Percentiles rank a stretch among this genome's conserved stretches.
These are phyloP conservation scores for Lanmaoa pseudosensibilis DNA, from an alignment of 768 basidiomycete species.

Conservation along the genomic window DNA sequence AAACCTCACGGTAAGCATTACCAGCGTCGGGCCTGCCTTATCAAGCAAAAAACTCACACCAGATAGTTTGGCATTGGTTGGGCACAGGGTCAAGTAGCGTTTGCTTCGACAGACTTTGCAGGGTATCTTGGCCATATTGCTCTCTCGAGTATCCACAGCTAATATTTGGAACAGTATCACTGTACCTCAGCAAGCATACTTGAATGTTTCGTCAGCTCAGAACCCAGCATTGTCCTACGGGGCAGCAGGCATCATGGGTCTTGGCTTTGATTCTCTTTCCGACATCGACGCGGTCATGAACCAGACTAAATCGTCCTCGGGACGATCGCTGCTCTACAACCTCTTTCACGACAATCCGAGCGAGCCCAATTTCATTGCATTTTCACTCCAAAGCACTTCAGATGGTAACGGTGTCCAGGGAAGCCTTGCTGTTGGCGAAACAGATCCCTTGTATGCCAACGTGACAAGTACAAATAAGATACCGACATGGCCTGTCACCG, in stretches of 20 bases:
- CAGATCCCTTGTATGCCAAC: conserved; percentile 58
- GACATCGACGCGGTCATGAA: conserved; percentile 64
- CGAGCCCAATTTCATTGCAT: conserved; percentile 80
- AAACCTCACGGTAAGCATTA: conserved; percentile 58
- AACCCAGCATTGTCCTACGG: conserved; percentile 77
- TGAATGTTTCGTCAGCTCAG: conserved; percentile 60
- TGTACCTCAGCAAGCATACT: conserved; percentile 67
- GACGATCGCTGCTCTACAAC: conserved; percentile 74
- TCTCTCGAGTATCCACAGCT: conserved; percentile 3
- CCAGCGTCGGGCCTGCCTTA: background rate
- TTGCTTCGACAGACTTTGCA: conserved; percentile 65
- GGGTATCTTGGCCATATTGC: conserved; percentile 45
- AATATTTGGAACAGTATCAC: conserved; percentile 46
- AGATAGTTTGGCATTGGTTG: conserved; percentile 78
- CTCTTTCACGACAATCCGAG: conserved; percentile 65
- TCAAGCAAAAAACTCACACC: background rate
- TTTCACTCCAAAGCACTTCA: conserved; percentile 64
- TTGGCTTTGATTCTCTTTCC: conserved; percentile 79
- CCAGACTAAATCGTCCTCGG: conserved; percentile 53
- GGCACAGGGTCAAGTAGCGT: conserved; percentile 65
- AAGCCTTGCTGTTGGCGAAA: conserved; percentile 73
- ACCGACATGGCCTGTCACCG: conserved; percentile 67
- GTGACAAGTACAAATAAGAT: conserved; percentile 60
- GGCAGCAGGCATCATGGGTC: conserved; percentile 68
- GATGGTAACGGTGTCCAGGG: conserved; percentile 61